These are phyloP conservation scores for Pseudocercospora musae DNA, from an alignment of 2,329 filamentous ascomycete species.

Conservation along the genomic window DNA sequence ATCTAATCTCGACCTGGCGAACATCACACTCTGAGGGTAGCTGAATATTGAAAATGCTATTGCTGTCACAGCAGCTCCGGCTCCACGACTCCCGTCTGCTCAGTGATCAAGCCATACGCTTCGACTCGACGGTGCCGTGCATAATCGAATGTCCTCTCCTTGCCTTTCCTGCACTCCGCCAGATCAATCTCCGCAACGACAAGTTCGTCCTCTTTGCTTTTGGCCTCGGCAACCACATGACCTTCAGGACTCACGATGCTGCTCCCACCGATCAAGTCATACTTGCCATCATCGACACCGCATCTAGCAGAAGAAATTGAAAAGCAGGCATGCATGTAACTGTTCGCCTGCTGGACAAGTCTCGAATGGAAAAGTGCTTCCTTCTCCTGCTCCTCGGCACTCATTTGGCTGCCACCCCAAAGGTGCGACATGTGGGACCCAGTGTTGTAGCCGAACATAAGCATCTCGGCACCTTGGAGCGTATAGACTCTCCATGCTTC, in stretches of 20 bases:
- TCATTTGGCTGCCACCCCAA: conserved; percentile 45
- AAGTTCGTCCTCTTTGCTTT: conserved; percentile 50
- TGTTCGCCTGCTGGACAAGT: conserved; percentile 52
- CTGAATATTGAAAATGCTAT: background rate
- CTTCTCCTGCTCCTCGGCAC: conserved; percentile 44
- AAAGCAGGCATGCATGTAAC: conserved; percentile 54
- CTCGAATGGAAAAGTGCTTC: conserved; percentile 53
- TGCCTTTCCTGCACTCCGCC: conserved; percentile 46
- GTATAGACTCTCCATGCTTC: conserved; percentile 54
- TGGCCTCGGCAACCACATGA: conserved; percentile 50
- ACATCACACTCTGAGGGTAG: too few species aligned
- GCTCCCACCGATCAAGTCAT: conserved; percentile 49
- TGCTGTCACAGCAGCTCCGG: conserved; percentile 29
- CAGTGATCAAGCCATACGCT: conserved; percentile 41
- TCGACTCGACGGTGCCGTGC: conserved; percentile 45
- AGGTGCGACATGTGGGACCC: conserved; percentile 47
- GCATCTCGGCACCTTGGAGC: conserved; percentile 50
- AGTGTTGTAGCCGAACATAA: conserved; percentile 46
- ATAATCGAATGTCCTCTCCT: conserved; percentile 49
- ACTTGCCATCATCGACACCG: conserved; percentile 52
- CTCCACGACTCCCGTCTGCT: conserved; percentile 44
- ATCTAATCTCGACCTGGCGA: too few species aligned
- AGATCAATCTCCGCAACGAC: conserved; percentile 52
- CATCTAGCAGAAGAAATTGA: conserved; percentile 50
- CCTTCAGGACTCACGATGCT: conserved; percentile 50